These are phyloP conservation scores for Fagopyrum homotropicum DNA, from an alignment of 148 eudicot genomes.

Conservation along the genomic window DNA sequence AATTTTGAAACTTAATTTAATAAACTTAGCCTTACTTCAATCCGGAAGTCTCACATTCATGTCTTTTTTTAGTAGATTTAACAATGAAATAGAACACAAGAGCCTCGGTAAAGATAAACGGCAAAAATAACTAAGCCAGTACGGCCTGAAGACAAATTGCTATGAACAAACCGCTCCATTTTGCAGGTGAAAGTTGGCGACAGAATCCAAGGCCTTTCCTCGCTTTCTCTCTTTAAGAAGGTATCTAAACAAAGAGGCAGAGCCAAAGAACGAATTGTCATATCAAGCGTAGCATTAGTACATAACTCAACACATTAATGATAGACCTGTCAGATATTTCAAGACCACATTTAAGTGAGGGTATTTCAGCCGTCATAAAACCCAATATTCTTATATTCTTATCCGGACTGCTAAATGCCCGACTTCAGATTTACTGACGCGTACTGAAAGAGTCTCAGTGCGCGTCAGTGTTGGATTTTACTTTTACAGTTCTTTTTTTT, in stretches of 20 bases:
- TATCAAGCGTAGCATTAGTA: background rate
- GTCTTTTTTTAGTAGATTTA: background rate
- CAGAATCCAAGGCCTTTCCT: slow-evolving; percentile 92
- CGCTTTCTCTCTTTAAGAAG: slow-evolving; percentile 81
- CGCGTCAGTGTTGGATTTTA: no score
- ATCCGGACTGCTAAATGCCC: no score
- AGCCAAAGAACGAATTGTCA: background rate
- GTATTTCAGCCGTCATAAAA: background rate
- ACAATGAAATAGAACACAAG: background rate
- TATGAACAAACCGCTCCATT: slow-evolving; percentile 85
- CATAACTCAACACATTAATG: background rate
- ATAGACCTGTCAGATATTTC: background rate
- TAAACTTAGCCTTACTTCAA: background rate
- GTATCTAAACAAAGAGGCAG: slow-evolving; percentile 34
- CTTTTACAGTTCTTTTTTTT: no score
- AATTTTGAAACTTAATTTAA: no score
- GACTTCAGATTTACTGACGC: no score
- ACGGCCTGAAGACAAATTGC: background rate
- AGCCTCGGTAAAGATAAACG: background rate
- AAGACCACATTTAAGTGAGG: background rate
- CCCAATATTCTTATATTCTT: background rate
- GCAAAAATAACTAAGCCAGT: background rate
- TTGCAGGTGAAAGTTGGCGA: slow-evolving; percentile 97
- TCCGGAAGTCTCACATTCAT: background rate
- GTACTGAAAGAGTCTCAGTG: no score